Percentiles rank a stretch among this genome's conserved stretches.
These are phyloP conservation scores for Sistotremastrum suecicum DNA, from an alignment of 768 basidiomycete species.

Conservation along the genomic window DNA sequence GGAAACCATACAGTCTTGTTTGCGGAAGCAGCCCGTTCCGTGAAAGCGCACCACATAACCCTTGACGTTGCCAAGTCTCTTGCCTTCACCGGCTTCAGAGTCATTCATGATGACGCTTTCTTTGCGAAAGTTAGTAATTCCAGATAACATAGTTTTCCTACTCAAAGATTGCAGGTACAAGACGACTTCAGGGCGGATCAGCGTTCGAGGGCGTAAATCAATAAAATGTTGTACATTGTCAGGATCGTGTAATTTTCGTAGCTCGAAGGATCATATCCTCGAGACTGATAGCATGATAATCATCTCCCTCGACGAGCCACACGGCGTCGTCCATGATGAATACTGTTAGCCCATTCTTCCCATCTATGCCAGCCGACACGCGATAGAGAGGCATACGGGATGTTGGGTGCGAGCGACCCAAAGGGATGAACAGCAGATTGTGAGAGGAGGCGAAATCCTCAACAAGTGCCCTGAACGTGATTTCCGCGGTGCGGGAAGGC, in stretches of 20 bases:
- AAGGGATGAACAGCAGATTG: conserved; percentile 82
- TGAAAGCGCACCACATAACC: conserved; percentile 47
- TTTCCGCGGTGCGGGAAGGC: conserved; percentile 54
- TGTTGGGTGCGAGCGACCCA: conserved; percentile 68
- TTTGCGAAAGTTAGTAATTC: conserved; percentile 30
- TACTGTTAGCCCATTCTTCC: conserved; percentile 74
- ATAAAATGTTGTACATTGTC: too few species aligned
- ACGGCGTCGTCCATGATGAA: conserved; percentile 92
- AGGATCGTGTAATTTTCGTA: background rate
- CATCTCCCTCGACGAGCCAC: conserved; percentile 57
- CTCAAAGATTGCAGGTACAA: too few species aligned
- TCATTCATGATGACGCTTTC: conserved; percentile 45
- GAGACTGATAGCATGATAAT: conserved; percentile 64
- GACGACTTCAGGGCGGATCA: too few species aligned
- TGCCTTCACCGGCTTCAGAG: conserved; percentile 45
- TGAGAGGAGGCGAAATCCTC: conserved; percentile 79
- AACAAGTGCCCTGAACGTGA: conserved; percentile 86
- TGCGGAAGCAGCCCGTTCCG: conserved; percentile 39
- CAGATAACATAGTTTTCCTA: too few species aligned
- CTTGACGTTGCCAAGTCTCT: conserved; percentile 45
- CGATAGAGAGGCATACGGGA: conserved; percentile 86
- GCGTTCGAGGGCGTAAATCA: too few species aligned
- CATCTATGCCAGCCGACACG: conserved; percentile 64
- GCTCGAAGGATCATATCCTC: conserved; percentile 80
- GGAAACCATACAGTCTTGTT: conserved; percentile 70